Base-by-base conservation (phyloP, 2,329 filamentous ascomycete species). In the Aspergillus sp. region DNA sequence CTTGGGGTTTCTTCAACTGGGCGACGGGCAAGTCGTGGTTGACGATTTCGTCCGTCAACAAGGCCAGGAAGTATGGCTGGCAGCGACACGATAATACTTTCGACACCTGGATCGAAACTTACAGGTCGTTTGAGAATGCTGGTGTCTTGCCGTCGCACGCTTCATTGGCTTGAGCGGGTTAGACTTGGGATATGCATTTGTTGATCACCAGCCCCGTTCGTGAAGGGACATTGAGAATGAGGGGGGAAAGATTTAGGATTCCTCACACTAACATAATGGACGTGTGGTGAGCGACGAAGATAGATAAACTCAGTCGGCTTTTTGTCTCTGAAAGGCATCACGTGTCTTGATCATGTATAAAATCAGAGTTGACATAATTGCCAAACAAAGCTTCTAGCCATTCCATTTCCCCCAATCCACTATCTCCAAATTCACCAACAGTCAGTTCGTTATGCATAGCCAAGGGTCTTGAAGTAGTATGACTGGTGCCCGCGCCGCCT, bases 1-100 rank as follows among this genome's bases (percentile, higher is more conserved):
- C 68, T 2, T 71, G 68, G 69, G 60, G 58, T 0, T 69, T 70
- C 54, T 67, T 69, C 13, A 62, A 72, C 42, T 68, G 67, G 66
- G 62, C 59, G 1, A 64, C 53, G 1, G 66, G 64, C 2, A 66
- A 68, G 57, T 63, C 62, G 0, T 71, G 68, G 70, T 39, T 52
- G 13, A 67, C 69, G 2, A 58, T 67, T 5, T 65, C 58, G 2
- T 68, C 64, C 0, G 55, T 70, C 7, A 62, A 55, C 48, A 71
- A 70, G 55, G 70, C 68, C 15, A 57, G 69, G 8, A 64, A 62
- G 44, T 62, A 65, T 32, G 68, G 69, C 0, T 71, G 69, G 68
- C 50, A 48, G 8, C 49, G 68, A n/a, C 30, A 55, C 27, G 64
- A 68, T 44, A 50, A 57, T 8, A 70, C 66, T 8, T 58, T 60